Conservation (phyloP, 208 protist species). For the Jaenimonas drosophilae region DNA sequence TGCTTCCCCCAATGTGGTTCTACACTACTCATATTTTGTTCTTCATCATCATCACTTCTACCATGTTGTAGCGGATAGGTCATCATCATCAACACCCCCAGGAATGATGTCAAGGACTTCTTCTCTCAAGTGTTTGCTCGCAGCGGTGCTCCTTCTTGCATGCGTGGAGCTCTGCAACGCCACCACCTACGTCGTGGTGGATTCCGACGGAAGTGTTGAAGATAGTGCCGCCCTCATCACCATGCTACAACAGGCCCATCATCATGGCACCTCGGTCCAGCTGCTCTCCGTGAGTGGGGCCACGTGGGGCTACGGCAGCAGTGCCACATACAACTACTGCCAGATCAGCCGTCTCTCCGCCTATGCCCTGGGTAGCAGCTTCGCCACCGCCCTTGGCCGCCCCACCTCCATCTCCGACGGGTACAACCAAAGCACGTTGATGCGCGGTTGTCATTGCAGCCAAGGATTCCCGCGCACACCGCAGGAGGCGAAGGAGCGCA, state of each 20-base stretch:
- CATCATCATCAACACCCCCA: no score
- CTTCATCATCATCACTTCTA: no score
- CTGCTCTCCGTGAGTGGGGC: slow-evolving; percentile 19
- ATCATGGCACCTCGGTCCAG: slow-evolving; percentile 4
- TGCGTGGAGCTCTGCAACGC: neutral
- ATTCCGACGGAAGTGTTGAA: slow-evolving; percentile 26
- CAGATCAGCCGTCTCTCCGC: slow-evolving; percentile 11
- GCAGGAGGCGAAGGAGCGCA: slow-evolving; percentile 11
- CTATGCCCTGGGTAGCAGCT: neutral
- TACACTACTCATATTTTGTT: no score
- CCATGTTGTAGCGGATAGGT: no score
- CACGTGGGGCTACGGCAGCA: slow-evolving; percentile 20
- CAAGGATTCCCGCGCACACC: slow-evolving; percentile 28
- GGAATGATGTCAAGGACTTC: no score
- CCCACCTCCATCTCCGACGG: slow-evolving; percentile 4
- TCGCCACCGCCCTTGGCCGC: slow-evolving; percentile 11
- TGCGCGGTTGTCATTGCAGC: slow-evolving; percentile 8
- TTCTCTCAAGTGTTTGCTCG: no score
- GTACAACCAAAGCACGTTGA: slow-evolving; percentile 4
- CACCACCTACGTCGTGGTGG: slow-evolving; percentile 13
- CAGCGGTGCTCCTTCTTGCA: no score
- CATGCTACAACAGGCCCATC: slow-evolving; percentile 6
- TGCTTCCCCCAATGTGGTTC: no score
- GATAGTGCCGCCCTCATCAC: slow-evolving; percentile 26
- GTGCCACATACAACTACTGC: slow-evolving; percentile 13